These are phyloP conservation scores for Ogataea corticis DNA, from an alignment of 805 yeast species.

Conservation along the genomic window DNA sequence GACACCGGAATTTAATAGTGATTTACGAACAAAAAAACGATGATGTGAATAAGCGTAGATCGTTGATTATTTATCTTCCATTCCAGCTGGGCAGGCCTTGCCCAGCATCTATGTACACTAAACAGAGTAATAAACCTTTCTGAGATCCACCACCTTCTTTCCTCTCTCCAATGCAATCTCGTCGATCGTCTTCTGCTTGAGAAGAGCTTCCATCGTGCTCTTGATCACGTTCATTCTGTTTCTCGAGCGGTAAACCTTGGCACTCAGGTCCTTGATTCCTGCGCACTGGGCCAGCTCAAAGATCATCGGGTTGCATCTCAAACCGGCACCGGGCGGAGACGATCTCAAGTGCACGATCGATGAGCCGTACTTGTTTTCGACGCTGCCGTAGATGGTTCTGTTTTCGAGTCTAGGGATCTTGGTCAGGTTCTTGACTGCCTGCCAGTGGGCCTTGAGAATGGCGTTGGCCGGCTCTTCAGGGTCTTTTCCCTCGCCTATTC, in stretches of 20 bases:
- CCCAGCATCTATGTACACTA: slow-evolving; percentile 4
- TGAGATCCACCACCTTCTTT: slow-evolving; percentile 89
- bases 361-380: slow-evolving; percentile 84
- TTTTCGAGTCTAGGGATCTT: slow-evolving; percentile 86
- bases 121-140: slow-evolving; percentile 73
- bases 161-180: slow-evolving; percentile 92
- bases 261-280: slow-evolving; percentile 91
- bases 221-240: slow-evolving; percentile 94
- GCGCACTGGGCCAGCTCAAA: slow-evolving; percentile 90
- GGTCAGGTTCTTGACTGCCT: slow-evolving; percentile 82
- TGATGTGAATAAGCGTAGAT: slow-evolving; percentile 9
- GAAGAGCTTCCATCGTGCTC: slow-evolving; percentile 82
- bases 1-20: no score
- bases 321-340: slow-evolving; percentile 91
- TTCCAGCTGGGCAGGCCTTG: no score
- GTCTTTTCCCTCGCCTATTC: slow-evolving; percentile 93
- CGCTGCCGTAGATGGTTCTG: slow-evolving; percentile 84
- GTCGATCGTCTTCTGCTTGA: slow-evolving; percentile 75
- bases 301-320: slow-evolving; percentile 86
- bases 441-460: slow-evolving; percentile 83
- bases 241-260: slow-evolving; percentile 88
- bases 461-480: slow-evolving; percentile 75
- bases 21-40: slow-evolving; percentile 8
- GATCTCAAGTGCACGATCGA: slow-evolving; percentile 78
- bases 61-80: no score